Evolutionary conservation across 805 yeast species (phyloP), one percentile per base, ranked within the genome.

Genomic region (Sugiyamaella floridensis): DNA sequence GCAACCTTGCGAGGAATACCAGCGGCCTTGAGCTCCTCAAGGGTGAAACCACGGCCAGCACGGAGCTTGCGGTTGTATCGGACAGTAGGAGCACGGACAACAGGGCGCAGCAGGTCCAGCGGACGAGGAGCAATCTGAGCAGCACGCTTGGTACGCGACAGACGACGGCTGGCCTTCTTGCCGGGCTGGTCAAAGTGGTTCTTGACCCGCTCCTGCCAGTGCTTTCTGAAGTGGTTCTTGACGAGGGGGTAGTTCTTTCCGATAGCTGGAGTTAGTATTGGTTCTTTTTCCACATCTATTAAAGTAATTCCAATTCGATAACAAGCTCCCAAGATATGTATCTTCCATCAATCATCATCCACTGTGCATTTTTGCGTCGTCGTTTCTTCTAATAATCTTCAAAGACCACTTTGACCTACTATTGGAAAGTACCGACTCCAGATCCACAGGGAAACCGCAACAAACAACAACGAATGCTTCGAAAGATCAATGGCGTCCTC

Each of bases 141-240:
- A 69, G 97, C 96, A 82, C 86, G 90, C 69, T 85, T 70, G 73
- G 87, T 85, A 80, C 99, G 89, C 66, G 96, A 86, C 66, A 79
- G 80, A 81, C 99, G 86, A 85, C 99, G 89, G 64, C 95, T 84
- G 72, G 79, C 89, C 85, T 93, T 93, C 85, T 92, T 89, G 77
- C 99, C 99, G 73, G 99, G 97, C 83, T 93, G 99, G 92, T 93
- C 97, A 75, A 93, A 86, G 89, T 95, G 99, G 71, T 89, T 97
- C 77, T 82, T 88, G 83, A 93, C 99, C 75, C 98, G 88, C 79
- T 89, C 96, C 82, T 93, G 98, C 99, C 99, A 93, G 96, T 92
- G 92, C 88, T 92, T 92, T 84, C 97, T 86, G 96, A 92, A 92
- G 83, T 93, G 99, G 86, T 92, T 92, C 86, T 88, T 89, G 84